Evolutionary conservation across 768 basidiomycete genomes (phyloP).

Genomic region (Boletellus sp.): DNA sequence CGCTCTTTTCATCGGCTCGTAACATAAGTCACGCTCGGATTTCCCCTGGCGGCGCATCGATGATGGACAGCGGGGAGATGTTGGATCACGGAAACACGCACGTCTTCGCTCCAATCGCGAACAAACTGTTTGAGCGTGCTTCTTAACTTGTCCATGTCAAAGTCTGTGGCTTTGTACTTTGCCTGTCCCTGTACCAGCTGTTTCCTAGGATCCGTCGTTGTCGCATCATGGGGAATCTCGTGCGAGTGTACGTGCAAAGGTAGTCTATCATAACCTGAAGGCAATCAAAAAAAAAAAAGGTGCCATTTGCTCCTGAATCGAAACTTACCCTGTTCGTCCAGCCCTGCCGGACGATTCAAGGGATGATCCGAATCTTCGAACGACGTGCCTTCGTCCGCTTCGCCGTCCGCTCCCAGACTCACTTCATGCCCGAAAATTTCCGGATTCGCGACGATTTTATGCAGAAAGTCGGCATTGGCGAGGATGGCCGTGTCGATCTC

Average conservation of each 20-base stretch:
- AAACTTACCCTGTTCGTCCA: constrained; percentile 14
- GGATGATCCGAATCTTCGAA: constrained; percentile 11
- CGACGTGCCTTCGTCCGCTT: constrained; percentile 11
- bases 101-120: constrained; percentile 88
- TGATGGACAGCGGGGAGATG: neutral
- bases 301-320: constrained; percentile 20
- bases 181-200: constrained; percentile 7
- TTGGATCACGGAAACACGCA: constrained; percentile 27
- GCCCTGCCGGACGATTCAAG: neutral
- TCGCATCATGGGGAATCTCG: constrained; percentile 16
- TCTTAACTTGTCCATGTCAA: constrained; percentile 86
- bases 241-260: constrained; percentile 39
- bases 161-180: constrained; percentile 55
- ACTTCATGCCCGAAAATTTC: constrained; percentile 71
- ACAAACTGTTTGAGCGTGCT: constrained; percentile 93
- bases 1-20: constrained; percentile 77
- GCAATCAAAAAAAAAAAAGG: constrained; percentile 6
- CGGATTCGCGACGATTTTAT: constrained; percentile 69
- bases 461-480: constrained; percentile 75
- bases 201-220: constrained; percentile 11
- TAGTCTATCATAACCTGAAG: constrained; percentile 23
- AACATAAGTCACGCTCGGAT: constrained; percentile 73
- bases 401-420: constrained; percentile 11
- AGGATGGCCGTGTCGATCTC: constrained; percentile 78
- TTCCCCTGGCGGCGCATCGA: constrained; percentile 48